Base-by-base conservation (phyloP, 108 stramenopile genomes). In the Chaetoceros tenuissimus region DNA sequence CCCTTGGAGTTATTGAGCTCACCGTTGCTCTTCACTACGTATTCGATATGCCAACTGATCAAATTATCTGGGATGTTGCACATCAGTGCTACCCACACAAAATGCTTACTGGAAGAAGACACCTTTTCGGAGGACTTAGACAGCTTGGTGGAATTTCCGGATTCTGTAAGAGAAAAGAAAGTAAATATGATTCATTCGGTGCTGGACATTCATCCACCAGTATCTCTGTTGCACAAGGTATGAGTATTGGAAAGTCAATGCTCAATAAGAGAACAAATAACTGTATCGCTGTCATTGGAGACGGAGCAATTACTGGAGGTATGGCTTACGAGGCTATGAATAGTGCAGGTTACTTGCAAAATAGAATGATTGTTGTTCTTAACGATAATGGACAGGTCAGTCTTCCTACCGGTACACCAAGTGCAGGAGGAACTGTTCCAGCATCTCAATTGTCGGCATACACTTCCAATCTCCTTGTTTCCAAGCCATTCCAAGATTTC, bases 311-410 rank as follows among this genome's bases (percentile, higher is more conserved):
- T 65, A 98, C 95, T 16, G 97, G 97, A 25, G 97, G 97, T 24
- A 98, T 98, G 97, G 97, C 97, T 19, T 98, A 92, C 67, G 97
- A 98, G 75, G 97, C 97, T 31, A 96, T 98, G 95, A 98, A 98
- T 75, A 88, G 73, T 53, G 97, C 95, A 13, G 95, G 94, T 18
- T 98, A 96, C 57, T 73, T 98, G 52, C 79, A 75, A 47, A 68
- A 71, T n/a, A 72, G 97, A 23, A 94, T 95, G 93, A 90, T 98
- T 71, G 95, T 96, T 47, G 84, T 98, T 21, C 72, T 98, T 47
- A 98, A 98, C 63, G 97, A 98, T 78, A 98, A 98, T 78, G 95
- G 95, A 43, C 96, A 97, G 77, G 97, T 98, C 46, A 94, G 92
- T 60, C 76, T 98, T 48, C 97, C 97, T 25, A 98, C 97, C 21